phyloP scores from a whole-genome alignment of 2,329 filamentous ascomycete species.

The Berkeleyomyces rouxiae region DNA sequence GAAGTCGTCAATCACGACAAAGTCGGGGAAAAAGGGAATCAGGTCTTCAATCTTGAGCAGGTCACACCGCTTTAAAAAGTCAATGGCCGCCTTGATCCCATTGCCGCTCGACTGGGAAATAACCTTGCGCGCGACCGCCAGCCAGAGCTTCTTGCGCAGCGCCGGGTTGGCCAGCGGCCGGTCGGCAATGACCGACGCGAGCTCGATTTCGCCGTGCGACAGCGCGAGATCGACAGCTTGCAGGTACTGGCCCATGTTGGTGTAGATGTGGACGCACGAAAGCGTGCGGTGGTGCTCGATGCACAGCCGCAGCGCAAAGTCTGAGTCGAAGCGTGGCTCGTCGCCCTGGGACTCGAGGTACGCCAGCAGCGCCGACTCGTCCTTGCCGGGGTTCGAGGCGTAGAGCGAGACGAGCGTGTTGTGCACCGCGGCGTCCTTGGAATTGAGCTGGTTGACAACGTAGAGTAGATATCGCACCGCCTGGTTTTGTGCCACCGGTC shows the following conservation, averaged over 20 bases:
- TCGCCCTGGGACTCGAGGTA: slow-evolving; percentile 86
- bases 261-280: slow-evolving; percentile 94
- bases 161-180: slow-evolving; percentile 61
- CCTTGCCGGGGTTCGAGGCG: slow-evolving; percentile 65
- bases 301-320: slow-evolving; percentile 88
- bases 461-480: slow-evolving; percentile 87
- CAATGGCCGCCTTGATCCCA: slow-evolving; percentile 83
- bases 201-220: slow-evolving; percentile 74
- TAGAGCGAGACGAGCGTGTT: slow-evolving; percentile 96
- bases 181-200: slow-evolving; percentile 80
- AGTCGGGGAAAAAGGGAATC: slow-evolving; percentile 97
- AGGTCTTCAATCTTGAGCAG: slow-evolving; percentile 88
- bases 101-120: slow-evolving; percentile 54
- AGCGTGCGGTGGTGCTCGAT: slow-evolving; percentile 88
- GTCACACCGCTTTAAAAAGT: slow-evolving; percentile 82
- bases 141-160: slow-evolving; percentile 85
- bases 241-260: slow-evolving; percentile 83
- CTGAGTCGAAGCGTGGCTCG: slow-evolving; percentile 76
- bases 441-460: slow-evolving; percentile 72
- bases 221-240: slow-evolving; percentile 87
- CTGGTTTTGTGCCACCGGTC: slow-evolving; percentile 62
- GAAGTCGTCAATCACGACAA: slow-evolving; percentile 97
- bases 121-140: slow-evolving; percentile 86
- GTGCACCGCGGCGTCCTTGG: slow-evolving; percentile 73
- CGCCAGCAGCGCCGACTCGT: slow-evolving; percentile 69